Conservation (phyloP, 2,329 filamentous ascomycete genomes). For the Talaromyces funiculosus region DNA sequence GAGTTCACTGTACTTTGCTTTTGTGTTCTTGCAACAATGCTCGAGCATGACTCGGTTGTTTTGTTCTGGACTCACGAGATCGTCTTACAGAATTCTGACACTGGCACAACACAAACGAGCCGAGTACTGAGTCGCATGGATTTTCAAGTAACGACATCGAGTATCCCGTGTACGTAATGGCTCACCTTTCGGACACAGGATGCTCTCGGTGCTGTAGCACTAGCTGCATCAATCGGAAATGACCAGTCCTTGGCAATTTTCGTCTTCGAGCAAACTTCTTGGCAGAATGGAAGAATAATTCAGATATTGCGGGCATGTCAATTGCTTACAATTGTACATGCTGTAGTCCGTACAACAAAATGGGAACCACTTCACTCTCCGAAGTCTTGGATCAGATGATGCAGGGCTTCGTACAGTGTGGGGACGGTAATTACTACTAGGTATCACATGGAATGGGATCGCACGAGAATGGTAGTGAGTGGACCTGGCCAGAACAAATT, state of each 20-base stretch:
- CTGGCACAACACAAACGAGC: not conserved
- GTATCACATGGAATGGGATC: not conserved
- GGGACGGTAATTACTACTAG: not conserved
- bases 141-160: not conserved
- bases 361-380: not conserved
- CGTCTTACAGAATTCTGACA: not conserved
- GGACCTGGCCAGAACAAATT: not conserved
- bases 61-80: not conserved
- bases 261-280: too few species aligned
- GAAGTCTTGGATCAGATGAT: not conserved
- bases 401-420: not conserved
- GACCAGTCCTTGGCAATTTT: not conserved
- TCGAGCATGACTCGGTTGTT: not conserved
- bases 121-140: not conserved
- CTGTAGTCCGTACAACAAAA: not conserved
- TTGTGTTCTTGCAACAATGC: not conserved
- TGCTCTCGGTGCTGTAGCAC: too few species aligned
- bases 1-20: not conserved
- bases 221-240: too few species aligned
- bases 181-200: not conserved
- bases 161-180: not conserved
- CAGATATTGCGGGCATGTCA: too few species aligned
- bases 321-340: not conserved
- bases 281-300: too few species aligned
- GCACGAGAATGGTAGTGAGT: not conserved